Evolutionary conservation across 1,284 basidiomycete genomes (phyloP), one percentile per base, ranked within the genome.

Genomic region (Sanghuangporus weigelae): DNA sequence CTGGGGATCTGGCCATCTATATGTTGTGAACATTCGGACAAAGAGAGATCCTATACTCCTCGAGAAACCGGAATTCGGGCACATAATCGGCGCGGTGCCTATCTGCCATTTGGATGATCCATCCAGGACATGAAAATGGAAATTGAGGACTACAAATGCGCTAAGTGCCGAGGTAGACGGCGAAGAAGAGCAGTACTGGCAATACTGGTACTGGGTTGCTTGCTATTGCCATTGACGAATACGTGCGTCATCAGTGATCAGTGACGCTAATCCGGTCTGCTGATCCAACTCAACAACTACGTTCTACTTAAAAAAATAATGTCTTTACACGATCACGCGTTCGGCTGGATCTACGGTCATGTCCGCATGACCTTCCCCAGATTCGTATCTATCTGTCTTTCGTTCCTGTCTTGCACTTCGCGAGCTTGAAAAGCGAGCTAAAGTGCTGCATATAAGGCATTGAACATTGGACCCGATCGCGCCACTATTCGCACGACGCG

Each of bases 201-300:
- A 31, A 5, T 31, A 31, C 26, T 31, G 26, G 26, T 31, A 31
- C 26, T 3, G 3, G 26, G 26, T n/a, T n/a, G 42, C 42, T 16
- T 40, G 39, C 7, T 14, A n/a, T 8, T 49, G 48, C 23, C 23
- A 26, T 26, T 31, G 26, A 31, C 26, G 42, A 12, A 44, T 44
- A 44, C 5, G 42, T 53, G 51, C 51, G 51, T 53, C 53, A 54
- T 31, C 53, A 54, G 53, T 31, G 53, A 54, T 54, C 53, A 49
- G 16, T 53, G 51, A 10, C 51, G 21, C n/a, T 35, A 12, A 35
- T 35, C 51, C n/a, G 21, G 40, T n/a, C 40, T 42, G 40, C 40
- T 42, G 40, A 31, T 31, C n/a, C n/a, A n/a, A n/a, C n/a, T n/a
- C n/a, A n/a, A n/a, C n/a, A n/a, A n/a, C n/a, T n/a, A n/a, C n/a